A percentile compares a stretch with the other conserved stretches of the same genome.
Conservation (phyloP, 2,329 filamentous ascomycete genomes). For the Paecilomyces sp. region DNA sequence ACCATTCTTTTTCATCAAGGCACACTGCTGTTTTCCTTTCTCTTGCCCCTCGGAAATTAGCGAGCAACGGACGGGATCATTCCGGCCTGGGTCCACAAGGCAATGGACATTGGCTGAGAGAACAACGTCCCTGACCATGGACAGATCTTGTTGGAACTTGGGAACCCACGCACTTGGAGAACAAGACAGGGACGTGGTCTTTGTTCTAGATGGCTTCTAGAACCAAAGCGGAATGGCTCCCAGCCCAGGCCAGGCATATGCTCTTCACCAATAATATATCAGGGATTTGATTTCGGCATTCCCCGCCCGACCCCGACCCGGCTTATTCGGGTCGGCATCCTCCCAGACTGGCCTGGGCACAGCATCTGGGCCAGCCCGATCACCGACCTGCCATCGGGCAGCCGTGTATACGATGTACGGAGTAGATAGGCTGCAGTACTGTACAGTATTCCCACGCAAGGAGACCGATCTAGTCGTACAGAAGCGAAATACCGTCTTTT, state of each 20-base stretch:
- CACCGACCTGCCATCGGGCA: neutral
- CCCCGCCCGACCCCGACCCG: neutral
- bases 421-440: no score
- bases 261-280: neutral
- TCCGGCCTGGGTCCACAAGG: neutral
- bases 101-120: neutral
- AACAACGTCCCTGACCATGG: neutral
- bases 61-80: neutral
- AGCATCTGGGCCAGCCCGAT: neutral
- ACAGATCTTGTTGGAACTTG: neutral
- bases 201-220: neutral
- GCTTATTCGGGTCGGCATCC: neutral
- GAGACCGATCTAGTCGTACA: neutral
- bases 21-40: neutral
- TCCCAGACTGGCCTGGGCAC: neutral
- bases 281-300: neutral
- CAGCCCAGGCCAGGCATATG: neutral
- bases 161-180: neutral
- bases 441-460: neutral
- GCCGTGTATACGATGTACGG: neutral
- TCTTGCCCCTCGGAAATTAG: neutral
- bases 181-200: neutral
- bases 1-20: neutral
- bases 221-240: neutral
- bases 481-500: neutral